A percentile compares a stretch with the other conserved stretches of the same genome.
Conservation (phyloP, 495 filamentous ascomycete species). For the Cladorrhinum samala region DNA sequence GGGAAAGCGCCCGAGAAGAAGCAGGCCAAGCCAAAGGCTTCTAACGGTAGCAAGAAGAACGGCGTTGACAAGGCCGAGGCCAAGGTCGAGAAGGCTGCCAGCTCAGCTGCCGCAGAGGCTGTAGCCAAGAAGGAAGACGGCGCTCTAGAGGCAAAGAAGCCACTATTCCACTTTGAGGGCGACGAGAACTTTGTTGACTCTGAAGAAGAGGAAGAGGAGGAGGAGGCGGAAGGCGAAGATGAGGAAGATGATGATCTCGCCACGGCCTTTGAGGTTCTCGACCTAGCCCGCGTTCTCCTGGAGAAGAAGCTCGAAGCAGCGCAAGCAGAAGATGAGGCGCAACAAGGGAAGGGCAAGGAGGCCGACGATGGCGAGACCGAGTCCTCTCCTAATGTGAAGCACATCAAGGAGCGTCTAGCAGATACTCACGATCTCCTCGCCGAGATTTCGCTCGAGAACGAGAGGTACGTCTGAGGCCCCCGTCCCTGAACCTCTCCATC, state of each 20-base stretch:
- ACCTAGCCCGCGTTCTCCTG: constrained; percentile 80
- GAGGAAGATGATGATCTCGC: constrained; percentile 83
- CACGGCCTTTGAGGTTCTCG: constrained; percentile 84
- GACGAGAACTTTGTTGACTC: constrained; percentile 89
- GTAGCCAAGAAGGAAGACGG: constrained; percentile 30
- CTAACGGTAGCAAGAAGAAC: constrained; percentile 20
- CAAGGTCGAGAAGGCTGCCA: not conserved
- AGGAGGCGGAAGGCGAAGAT: constrained; percentile 38
- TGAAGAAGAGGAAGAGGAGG: constrained; percentile 47
- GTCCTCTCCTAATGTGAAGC: constrained; percentile 46
- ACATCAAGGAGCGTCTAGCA: constrained; percentile 74
- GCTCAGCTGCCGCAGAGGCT: constrained; percentile 1
- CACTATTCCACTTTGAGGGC: constrained; percentile 85
- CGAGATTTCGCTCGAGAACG: constrained; percentile 92
- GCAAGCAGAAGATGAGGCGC: constrained; percentile 27
- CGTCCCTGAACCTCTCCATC: not conserved
- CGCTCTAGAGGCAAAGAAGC: constrained; percentile 45
- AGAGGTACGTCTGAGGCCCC: constrained; percentile 44
- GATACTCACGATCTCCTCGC: constrained; percentile 89
- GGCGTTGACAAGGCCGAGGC: not conserved
- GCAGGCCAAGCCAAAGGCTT: constrained; percentile 34
- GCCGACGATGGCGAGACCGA: constrained; percentile 21
- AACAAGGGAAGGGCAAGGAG: constrained; percentile 50
- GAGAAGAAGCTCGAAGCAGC: constrained; percentile 44
- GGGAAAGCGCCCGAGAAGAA: constrained; percentile 63